Evolutionary conservation across 208 protist species (phyloP).

Genomic region (Leishmania tropica): DNA sequence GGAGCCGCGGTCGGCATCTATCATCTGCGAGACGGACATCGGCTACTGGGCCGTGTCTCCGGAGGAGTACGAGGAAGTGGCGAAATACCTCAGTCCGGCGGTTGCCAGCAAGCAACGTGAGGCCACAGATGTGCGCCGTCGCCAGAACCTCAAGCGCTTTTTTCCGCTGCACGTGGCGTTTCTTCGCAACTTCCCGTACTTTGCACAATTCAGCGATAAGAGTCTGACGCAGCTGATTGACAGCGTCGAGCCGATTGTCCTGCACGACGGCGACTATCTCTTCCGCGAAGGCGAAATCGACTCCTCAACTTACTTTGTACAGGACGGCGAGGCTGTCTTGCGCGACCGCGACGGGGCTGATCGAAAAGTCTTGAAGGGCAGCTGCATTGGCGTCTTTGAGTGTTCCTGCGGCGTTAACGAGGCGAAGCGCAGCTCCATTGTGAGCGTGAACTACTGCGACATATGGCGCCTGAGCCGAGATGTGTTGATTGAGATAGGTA

Average conservation of each 20-base stretch:
- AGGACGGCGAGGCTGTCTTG: constrained; percentile 73
- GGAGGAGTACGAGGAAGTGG: constrained; percentile 85
- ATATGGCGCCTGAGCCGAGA: constrained; percentile 81
- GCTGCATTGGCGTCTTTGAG: constrained; percentile 89
- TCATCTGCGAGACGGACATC: constrained; percentile 85
- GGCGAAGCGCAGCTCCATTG: constrained; percentile 64
- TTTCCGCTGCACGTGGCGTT: constrained; percentile 79
- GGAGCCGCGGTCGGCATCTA: constrained; percentile 84
- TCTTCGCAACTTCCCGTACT: constrained; percentile 79
- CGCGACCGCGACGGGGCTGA: constrained; percentile 44
- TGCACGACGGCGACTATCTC: constrained; percentile 80
- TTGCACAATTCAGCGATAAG: constrained; percentile 69
- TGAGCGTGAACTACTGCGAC: constrained; percentile 90
- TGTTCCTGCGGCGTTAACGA: constrained; percentile 87
- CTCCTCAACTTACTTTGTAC: constrained; percentile 85
- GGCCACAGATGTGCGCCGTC: constrained; percentile 81
- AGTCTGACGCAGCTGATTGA: constrained; percentile 62
- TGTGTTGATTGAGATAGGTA: constrained; percentile 79
- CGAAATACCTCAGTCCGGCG: constrained; percentile 64
- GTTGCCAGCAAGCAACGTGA: constrained; percentile 84
- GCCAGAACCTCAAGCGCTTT: constrained; percentile 82
- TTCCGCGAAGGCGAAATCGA: constrained; percentile 67
- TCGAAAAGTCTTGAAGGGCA: constrained; percentile 51
- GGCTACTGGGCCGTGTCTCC: constrained; percentile 79
- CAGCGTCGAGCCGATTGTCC: constrained; percentile 79